Conservation (phyloP, 768 basidiomycete genomes). For the Lactarius quietus region DNA sequence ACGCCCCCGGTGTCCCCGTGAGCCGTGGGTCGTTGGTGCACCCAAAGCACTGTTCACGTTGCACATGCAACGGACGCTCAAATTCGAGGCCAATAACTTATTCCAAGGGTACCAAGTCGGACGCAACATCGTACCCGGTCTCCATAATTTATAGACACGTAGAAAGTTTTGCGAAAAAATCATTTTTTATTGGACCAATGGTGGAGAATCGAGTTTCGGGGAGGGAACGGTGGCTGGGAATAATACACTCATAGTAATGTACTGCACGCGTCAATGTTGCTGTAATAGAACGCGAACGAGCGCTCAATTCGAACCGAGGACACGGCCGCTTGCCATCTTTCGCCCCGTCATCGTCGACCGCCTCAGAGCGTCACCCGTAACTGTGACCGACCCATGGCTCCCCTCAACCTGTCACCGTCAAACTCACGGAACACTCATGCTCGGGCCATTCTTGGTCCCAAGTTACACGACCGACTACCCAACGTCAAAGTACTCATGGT, state of each 20-base stretch:
- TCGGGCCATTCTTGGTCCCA: slow-evolving; percentile 73
- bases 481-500: slow-evolving; percentile 78
- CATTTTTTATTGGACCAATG: background rate
- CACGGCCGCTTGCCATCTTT: slow-evolving; percentile 6
- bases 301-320: slow-evolving; percentile 3
- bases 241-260: background rate
- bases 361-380: background rate
- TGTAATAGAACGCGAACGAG: slow-evolving; percentile 6
- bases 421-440: slow-evolving; percentile 46
- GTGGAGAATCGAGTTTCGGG: background rate
- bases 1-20: background rate
- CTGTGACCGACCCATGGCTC: slow-evolving; percentile 7
- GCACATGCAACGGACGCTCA: background rate
- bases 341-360: slow-evolving; percentile 8
- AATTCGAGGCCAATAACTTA: background rate
- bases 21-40: background rate
- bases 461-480: slow-evolving; percentile 57
- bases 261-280: background rate
- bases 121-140: background rate
- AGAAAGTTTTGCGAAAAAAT: background rate
- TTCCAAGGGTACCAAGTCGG: background rate
- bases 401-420: slow-evolving; percentile 8
- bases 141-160: background rate
- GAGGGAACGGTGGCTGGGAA: background rate
- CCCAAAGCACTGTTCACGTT: slow-evolving; percentile 10